Conservation (phyloP, 2,329 filamentous ascomycete species). For the Lachnellula willkommii region DNA sequence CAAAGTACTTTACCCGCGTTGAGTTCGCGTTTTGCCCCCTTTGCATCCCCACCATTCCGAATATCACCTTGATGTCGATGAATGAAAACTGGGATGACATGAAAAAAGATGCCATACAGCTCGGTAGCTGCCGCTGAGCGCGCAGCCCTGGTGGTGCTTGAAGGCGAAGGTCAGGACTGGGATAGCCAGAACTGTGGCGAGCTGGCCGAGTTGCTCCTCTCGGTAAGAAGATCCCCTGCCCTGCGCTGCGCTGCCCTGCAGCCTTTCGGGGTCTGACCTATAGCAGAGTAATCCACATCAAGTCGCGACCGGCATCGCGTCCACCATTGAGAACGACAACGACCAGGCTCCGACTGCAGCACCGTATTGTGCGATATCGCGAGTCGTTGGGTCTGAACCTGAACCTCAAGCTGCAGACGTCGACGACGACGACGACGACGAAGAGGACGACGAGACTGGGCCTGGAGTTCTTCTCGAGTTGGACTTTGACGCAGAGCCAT, state of each 20-base stretch:
- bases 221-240: conserved; percentile 10
- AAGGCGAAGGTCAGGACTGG: conserved; percentile 11
- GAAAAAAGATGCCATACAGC: neutral
- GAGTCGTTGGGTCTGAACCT: neutral
- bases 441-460: neutral
- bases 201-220: conserved; percentile 12
- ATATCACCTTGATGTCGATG: neutral
- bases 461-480: neutral
- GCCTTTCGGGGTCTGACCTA: conserved; percentile 6
- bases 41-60: neutral
- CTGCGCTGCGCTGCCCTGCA: neutral
- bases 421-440: neutral
- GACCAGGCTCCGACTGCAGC: neutral
- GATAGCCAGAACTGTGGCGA: conserved; percentile 16
- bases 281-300: neutral
- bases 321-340: neutral
- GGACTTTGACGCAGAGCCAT: neutral
- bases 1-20: neutral
- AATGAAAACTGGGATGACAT: neutral
- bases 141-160: conserved; percentile 11
- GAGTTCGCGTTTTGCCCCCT: neutral
- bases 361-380: neutral
- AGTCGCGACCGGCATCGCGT: neutral
- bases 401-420: neutral
- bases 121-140: neutral